These are phyloP conservation scores for Mucor lusitanicus DNA, from an alignment of 371 early-diverging fungal genomes.

Conservation along the genomic window DNA sequence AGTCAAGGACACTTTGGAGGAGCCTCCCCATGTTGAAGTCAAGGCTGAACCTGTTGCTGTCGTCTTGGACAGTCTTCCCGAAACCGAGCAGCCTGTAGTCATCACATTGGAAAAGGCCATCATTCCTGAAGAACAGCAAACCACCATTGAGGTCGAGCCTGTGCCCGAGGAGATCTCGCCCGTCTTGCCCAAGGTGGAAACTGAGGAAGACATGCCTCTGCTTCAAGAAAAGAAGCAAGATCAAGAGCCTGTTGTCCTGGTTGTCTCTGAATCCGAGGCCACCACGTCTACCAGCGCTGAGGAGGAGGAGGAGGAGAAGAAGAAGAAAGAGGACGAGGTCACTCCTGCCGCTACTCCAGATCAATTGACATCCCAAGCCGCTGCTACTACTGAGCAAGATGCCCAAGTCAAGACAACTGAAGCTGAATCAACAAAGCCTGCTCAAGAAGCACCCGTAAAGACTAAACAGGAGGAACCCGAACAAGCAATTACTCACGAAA, in stretches of 20 bases:
- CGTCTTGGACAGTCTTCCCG: neutral
- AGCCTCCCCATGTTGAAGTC: slow-evolving; percentile 6
- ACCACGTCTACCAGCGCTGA: neutral
- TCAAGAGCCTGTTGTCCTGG: neutral
- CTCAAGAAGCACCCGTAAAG: neutral
- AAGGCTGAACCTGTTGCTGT: slow-evolving; percentile 2
- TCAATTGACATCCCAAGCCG: neutral
- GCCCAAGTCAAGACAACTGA: neutral
- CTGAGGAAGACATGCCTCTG: neutral
- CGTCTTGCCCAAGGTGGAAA: neutral
- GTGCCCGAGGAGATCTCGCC: neutral
- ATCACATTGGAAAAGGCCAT: neutral
- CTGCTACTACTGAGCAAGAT: neutral
- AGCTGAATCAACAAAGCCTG: neutral
- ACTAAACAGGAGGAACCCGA: neutral
- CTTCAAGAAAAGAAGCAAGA: slow-evolving; percentile 2
- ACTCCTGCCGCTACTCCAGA: neutral
- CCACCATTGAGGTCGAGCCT: neutral
- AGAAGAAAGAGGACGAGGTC: no score
- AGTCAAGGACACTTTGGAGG: neutral
- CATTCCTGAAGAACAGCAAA: neutral
- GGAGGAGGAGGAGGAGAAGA: no score
- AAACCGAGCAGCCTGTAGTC: neutral
- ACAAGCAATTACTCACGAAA: neutral
- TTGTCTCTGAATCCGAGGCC: neutral